Percentiles rank a stretch among this genome's conserved stretches.
Conservation (phyloP, 352 stramenopile genomes). For the Globisporangium sylvaticum region DNA sequence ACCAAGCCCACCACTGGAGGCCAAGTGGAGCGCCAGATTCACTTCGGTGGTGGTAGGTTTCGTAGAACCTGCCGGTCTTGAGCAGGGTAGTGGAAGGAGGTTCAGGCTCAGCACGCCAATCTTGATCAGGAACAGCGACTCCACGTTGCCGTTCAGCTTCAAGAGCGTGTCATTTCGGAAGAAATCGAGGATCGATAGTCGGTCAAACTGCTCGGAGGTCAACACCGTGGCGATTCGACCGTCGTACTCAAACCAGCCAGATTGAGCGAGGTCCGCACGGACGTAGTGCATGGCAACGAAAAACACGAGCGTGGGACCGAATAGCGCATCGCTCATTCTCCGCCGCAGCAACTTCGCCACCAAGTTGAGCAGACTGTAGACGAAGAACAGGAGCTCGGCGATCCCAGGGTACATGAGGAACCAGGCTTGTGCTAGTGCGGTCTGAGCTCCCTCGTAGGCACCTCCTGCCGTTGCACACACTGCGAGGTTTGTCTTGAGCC, state of each 20-base stretch:
- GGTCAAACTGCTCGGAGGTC: neutral
- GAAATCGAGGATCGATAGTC: conserved; percentile 1
- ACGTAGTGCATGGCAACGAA: conserved; percentile 15
- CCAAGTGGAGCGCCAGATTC: conserved; percentile 1
- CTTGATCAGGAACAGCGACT: conserved; percentile 11
- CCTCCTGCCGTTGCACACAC: conserved; percentile 25
- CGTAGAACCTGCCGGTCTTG: neutral
- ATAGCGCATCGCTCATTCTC: conserved; percentile 24
- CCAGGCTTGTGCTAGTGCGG: conserved; percentile 18
- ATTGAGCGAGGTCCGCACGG: neutral
- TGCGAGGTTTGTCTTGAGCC: conserved; percentile 16
- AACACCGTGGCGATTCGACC: neutral
- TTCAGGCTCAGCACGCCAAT: conserved; percentile 1
- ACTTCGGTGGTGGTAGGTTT: conserved; percentile 5
- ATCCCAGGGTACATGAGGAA: conserved; percentile 32
- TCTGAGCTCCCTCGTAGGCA: conserved; percentile 21
- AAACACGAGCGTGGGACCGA: conserved; percentile 21
- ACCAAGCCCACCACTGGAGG: conserved; percentile 5
- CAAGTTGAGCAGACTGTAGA: conserved; percentile 23
- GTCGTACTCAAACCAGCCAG: conserved; percentile 2
- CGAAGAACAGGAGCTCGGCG: conserved; percentile 21
- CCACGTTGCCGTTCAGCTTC: conserved; percentile 8
- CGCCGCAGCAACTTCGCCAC: conserved; percentile 13
- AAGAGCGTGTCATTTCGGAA: neutral
- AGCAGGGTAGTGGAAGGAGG: conserved; percentile 5